Conservation (phyloP, 2,329 filamentous ascomycete species). For the Fusarium torulosum region DNA sequence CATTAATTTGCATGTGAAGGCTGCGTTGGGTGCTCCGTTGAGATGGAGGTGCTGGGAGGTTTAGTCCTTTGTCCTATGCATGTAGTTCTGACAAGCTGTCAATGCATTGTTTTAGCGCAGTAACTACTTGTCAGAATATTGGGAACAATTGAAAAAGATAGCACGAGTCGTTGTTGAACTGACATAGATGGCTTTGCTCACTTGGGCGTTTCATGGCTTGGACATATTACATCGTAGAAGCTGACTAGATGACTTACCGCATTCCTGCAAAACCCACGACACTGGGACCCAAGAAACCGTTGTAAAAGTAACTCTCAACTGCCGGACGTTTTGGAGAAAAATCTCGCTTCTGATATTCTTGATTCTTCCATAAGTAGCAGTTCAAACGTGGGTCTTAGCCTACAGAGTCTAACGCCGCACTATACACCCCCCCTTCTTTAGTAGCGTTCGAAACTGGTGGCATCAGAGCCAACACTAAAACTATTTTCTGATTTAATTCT, state of each 20-base stretch:
- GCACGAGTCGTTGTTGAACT: too few relatives aligned
- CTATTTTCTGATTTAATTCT: neutral
- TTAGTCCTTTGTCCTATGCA: neutral
- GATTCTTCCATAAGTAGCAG: neutral
- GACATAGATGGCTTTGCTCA: neutral
- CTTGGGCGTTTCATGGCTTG: neutral
- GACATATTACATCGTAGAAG: neutral
- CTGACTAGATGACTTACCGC: constrained; percentile 23
- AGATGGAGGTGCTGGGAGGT: neutral
- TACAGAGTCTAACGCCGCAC: constrained; percentile 1
- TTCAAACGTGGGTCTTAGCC: neutral
- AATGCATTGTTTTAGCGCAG: neutral
- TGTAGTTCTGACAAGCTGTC: neutral
- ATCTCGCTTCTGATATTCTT: neutral
- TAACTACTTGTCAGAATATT: neutral
- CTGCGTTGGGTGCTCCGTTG: neutral
- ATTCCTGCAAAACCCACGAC: constrained; percentile 14
- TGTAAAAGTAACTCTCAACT: constrained; percentile 13
- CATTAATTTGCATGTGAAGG: neutral
- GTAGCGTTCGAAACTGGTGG: constrained; percentile 6
- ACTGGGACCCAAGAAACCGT: constrained; percentile 11
- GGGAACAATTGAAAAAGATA: too few relatives aligned
- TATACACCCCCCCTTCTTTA: neutral
- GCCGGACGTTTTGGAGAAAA: constrained; percentile 5
- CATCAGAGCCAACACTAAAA: neutral